Evolutionary conservation across 306 rosid species (phyloP), one percentile per base, ranked within the genome.

Genomic region (Acacia acuminata): DNA sequence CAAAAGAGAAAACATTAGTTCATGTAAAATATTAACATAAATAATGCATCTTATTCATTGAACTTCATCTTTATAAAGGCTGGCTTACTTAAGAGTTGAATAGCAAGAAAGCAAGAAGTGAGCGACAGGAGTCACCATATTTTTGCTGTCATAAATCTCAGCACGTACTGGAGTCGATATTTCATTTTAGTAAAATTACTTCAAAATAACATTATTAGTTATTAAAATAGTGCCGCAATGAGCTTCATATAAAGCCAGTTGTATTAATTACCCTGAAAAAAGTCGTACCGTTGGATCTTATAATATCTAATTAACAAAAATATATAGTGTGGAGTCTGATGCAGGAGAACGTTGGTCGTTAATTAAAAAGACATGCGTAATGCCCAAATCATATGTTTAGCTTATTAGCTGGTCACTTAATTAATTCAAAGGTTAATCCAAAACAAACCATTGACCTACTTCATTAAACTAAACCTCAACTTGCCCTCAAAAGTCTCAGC

Each of bases 401-500:
- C 30, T 8, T 38, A 38, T 77, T 11, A 73, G 24, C 71, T 78
- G 45, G 34, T 48, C 66, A 13, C 34, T 60, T 27, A 25, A 44
- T 81, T 85, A 25, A 44, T 81, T 85, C 81, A 78, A 82, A 66
- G 43, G 68, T 69, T 73, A 85, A 81, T 77, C 77, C 63, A 55
- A 55, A 65, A 77, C 42, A 65, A 48, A 81, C 51, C 76, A 81
- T 81, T 81, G 85, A 85, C 80, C 85, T 73, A 67, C 24, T 75
- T 73, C 60, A 27, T 61, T 81, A 65, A 72, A 72, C 42, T 72
- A 77, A 72, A 24, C 64, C 64, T 71, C 78, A 73, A 77, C 25
- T 81, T 85, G 83, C 60, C 43, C 30, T n/a, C 30, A 36, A 65
- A 77, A 73, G 85, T 81, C 77, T 55, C 48, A 51, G 16, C 20